phyloP scores from a whole-genome alignment of 2,329 filamentous ascomycete species.

The Thelonectria blattea region DNA sequence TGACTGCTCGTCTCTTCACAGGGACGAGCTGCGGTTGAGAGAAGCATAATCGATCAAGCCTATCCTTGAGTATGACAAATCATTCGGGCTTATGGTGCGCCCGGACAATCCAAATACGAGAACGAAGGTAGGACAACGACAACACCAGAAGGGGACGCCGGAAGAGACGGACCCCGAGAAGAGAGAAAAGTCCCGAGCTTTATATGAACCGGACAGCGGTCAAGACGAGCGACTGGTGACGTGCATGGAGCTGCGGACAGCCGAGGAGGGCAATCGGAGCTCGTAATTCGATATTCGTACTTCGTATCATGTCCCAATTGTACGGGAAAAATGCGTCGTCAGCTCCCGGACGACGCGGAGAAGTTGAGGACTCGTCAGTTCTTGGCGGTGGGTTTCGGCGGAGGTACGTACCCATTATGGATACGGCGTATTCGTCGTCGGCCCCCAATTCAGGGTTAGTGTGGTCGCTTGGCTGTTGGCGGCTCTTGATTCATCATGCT shows the following conservation, averaged over 20 bases:
- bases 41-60: slow-evolving; percentile 1
- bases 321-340: slow-evolving; percentile 14
- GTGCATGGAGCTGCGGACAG: background rate
- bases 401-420: background rate
- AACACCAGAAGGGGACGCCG: no score
- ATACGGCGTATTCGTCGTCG: slow-evolving; percentile 19
- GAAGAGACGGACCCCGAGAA: background rate
- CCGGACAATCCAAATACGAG: slow-evolving; percentile 8
- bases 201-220: slow-evolving; percentile 1
- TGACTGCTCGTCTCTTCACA: background rate
- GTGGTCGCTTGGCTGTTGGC: slow-evolving; percentile 3
- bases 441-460: slow-evolving; percentile 19
- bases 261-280: background rate
- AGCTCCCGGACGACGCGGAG: background rate
- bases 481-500: slow-evolving; percentile 6
- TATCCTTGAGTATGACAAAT: slow-evolving; percentile 7
- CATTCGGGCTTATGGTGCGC: slow-evolving; percentile 6
- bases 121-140: slow-evolving; percentile 5
- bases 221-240: background rate
- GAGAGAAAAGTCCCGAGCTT: slow-evolving; percentile 5
- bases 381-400: slow-evolving; percentile 9
- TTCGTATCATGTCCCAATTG: background rate
- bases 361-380: no score
- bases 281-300: background rate
- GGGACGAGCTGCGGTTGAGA: background rate